These are phyloP conservation scores for Parachlorella kessleri DNA, from an alignment of 139 green algal genomes.

Conservation along the genomic window DNA sequence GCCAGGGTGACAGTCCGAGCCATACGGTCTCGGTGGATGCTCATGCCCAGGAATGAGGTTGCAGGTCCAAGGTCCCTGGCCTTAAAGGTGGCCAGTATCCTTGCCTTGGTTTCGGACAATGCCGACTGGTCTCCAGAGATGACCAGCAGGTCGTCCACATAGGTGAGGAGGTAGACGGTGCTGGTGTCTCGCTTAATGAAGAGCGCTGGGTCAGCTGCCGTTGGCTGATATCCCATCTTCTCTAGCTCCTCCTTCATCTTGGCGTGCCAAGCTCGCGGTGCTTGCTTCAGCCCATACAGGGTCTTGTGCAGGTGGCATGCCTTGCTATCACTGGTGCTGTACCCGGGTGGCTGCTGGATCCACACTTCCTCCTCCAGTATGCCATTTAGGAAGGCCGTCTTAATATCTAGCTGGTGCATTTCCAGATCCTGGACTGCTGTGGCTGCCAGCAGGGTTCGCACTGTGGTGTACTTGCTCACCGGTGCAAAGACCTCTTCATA, in stretches of 20 bases:
- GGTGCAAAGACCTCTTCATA: conserved; percentile 52
- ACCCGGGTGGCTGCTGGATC: conserved; percentile 15
- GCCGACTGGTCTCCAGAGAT: neutral
- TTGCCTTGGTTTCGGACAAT: neutral
- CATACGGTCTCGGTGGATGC: conserved; percentile 16
- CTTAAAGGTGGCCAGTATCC: neutral
- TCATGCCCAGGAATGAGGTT: conserved; percentile 33
- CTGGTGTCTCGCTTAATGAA: conserved; percentile 7
- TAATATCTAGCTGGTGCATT: conserved; percentile 56
- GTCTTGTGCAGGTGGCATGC: conserved; percentile 31
- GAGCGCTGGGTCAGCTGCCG: conserved; percentile 39
- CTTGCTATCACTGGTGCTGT: neutral
- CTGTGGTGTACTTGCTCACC: conserved; percentile 7
- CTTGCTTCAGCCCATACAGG: conserved; percentile 56
- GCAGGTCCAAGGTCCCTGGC: conserved; percentile 13
- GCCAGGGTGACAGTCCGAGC: conserved; percentile 29
- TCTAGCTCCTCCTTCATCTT: conserved; percentile 28
- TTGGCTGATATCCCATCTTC: conserved; percentile 30
- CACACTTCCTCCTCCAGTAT: conserved; percentile 43
- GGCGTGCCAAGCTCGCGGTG: conserved; percentile 48
- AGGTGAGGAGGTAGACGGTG: conserved; percentile 7
- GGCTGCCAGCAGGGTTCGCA: conserved; percentile 20
- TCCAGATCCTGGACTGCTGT: conserved; percentile 38
- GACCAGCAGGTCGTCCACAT: conserved; percentile 20
- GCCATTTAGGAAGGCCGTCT: conserved; percentile 65